phyloP scores from a whole-genome alignment of 148 eudicot species.

The Vaccinium vitisidaea region DNA sequence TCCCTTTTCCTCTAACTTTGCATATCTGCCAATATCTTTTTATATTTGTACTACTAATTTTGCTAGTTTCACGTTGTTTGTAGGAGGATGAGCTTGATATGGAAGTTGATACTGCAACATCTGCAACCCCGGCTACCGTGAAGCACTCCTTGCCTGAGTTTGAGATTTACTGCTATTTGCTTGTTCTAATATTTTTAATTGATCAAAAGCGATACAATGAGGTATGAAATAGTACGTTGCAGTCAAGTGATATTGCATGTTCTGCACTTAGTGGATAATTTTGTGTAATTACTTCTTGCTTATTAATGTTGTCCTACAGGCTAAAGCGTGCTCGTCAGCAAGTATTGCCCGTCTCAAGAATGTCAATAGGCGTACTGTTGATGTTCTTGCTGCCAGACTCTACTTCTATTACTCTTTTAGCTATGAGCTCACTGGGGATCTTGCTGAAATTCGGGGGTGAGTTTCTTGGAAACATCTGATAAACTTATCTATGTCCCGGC shows the following conservation, averaged over 20 bases:
- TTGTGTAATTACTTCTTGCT: not conserved
- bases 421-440: conserved; percentile 79
- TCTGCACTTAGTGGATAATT: not conserved
- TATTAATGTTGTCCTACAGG: conserved; percentile 40
- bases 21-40: not conserved
- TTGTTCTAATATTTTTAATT: conserved; percentile 69
- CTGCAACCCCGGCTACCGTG: conserved; percentile 53
- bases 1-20: not conserved
- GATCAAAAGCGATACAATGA: conserved; percentile 74
- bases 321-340: conserved; percentile 82
- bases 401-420: conserved; percentile 80
- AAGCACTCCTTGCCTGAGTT: conserved; percentile 78
- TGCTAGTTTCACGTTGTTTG: conserved; percentile 8
- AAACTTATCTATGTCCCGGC: conserved; percentile 4
- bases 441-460: conserved; percentile 87
- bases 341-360: conserved; percentile 81
- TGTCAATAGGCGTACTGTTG: conserved; percentile 72
- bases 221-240: conserved; percentile 28
- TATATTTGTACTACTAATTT: not conserved
- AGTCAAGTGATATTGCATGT: not conserved
- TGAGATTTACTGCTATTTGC: conserved; percentile 80
- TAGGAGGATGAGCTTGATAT: conserved; percentile 77
- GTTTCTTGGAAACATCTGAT: conserved; percentile 7
- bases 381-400: conserved; percentile 80
- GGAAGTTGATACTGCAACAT: conserved; percentile 85